Conservation (phyloP, 768 basidiomycete species). For the Lactifluus volemus region DNA sequence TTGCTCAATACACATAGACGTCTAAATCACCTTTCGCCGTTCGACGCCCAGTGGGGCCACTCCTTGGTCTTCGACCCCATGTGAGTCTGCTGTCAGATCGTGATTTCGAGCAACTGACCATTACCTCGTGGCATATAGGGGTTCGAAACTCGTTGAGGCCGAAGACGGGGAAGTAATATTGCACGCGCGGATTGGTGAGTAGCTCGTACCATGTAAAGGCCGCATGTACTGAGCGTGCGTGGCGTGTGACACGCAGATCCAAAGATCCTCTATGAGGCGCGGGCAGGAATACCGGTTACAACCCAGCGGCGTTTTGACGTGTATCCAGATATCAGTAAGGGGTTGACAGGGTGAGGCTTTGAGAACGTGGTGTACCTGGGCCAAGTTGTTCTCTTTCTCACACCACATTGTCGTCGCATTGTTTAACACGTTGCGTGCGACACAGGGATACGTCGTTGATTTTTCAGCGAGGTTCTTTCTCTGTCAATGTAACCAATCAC, state of each 20-base stretch:
- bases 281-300: slow-evolving; percentile 87
- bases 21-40: neutral
- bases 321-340: slow-evolving; percentile 61
- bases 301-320: slow-evolving; percentile 88
- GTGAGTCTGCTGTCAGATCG: slow-evolving; percentile 34
- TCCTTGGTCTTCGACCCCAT: slow-evolving; percentile 86
- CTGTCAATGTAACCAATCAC: neutral
- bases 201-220: neutral
- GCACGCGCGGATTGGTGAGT: slow-evolving; percentile 74
- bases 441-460: neutral
- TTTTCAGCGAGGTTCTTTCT: neutral
- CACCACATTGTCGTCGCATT: neutral
- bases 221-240: slow-evolving; percentile 4
- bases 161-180: slow-evolving; percentile 72
- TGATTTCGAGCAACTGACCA: slow-evolving; percentile 3
- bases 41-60: slow-evolving; percentile 67
- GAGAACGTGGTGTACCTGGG: neutral
- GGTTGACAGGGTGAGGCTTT: slow-evolving; percentile 10
- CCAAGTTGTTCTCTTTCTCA: neutral
- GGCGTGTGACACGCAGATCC: slow-evolving; percentile 47
- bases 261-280: slow-evolving; percentile 50
- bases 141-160: slow-evolving; percentile 62
- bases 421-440: neutral
- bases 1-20: neutral
- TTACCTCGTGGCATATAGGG: slow-evolving; percentile 38